Conservation (phyloP, 495 filamentous ascomycete species). For the Tuber melanosporum region DNA sequence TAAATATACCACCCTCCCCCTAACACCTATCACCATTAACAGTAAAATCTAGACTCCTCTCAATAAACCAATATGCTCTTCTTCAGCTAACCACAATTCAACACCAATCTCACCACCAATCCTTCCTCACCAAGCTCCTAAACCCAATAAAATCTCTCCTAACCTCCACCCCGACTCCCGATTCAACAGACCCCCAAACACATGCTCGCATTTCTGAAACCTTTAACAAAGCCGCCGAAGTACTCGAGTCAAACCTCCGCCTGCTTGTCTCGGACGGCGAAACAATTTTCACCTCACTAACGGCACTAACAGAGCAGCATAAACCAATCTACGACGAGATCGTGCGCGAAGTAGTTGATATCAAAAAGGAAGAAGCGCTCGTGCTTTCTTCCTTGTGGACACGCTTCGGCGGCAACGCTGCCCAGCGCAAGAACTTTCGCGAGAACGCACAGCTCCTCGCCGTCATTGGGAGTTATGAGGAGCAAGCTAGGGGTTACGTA, state of each 20-base stretch:
- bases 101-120: conserved; percentile 31
- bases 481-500: conserved; percentile 40
- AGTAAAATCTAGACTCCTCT: conserved; percentile 33
- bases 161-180: conserved; percentile 18
- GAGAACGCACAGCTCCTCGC: conserved; percentile 40
- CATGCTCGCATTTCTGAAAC: conserved; percentile 35
- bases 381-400: conserved; percentile 42
- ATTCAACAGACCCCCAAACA: conserved; percentile 28
- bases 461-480: conserved; percentile 40
- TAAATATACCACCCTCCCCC: conserved; percentile 20
- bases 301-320: conserved; percentile 39
- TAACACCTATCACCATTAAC: conserved; percentile 7
- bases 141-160: conserved; percentile 23
- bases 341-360: conserved; percentile 41
- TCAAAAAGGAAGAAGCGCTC: conserved; percentile 40
- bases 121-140: conserved; percentile 31
- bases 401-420: conserved; percentile 30
- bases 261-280: conserved; percentile 41
- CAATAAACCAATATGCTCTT: conserved; percentile 42
- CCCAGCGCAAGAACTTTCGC: conserved; percentile 38
- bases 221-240: conserved; percentile 42
- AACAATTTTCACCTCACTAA: conserved; percentile 38
- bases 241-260: conserved; percentile 40
- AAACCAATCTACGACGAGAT: conserved; percentile 42
- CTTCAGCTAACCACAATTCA: conserved; percentile 37